Base-by-base conservation (phyloP, 768 basidiomycete species). In the Ramaria rubella region DNA sequence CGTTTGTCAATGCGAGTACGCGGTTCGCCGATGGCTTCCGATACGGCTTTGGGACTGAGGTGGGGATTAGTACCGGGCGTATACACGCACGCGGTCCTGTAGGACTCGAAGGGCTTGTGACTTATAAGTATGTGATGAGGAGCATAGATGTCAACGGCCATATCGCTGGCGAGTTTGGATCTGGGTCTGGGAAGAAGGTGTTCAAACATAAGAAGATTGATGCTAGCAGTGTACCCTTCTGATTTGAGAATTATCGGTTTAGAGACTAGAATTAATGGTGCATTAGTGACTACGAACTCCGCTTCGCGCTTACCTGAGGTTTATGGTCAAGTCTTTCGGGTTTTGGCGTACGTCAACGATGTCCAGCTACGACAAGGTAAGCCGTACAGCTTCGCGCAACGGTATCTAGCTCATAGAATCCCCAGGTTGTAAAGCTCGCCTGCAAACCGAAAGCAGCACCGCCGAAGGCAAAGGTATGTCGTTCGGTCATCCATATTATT, bases 51-150 rank as follows among this genome's bases (percentile, higher is more conserved):
- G 96, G 96, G 2, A 94, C 96, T 4, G 96, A 98, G 71, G 95
- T 99, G 0, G 96, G 96, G 8, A 96, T 99, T 65, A 90, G 88
- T 68, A 99, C 96, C 0, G 94, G 95, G 1, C 85, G 90, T 66
- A 95, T 96, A 55, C 96, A 99, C 66, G 94, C 96, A 15, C 78
- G 95, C 40, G 96, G 96, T 3, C 96, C 96, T 0, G 95, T 98
- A 1, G 95, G 95, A 0, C 75, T 97, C 52, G 91, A 97, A 61
- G 93, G 93, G 1, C 75, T 96, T 61, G 88, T 94, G 38, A 96
- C 86, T 57, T 98, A 99, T 77, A 98, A 98, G 73, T 99, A 97
- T 70, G 83, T 93, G 75, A 71, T 98, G 73, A 75, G 80, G 70
- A 94, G 93, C 70, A 82, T 75, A 62, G 84, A 74, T 48, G 75